These are phyloP conservation scores for Aureobasidium sp. DNA, from an alignment of 2,329 filamentous ascomycete species.

Conservation along the genomic window DNA sequence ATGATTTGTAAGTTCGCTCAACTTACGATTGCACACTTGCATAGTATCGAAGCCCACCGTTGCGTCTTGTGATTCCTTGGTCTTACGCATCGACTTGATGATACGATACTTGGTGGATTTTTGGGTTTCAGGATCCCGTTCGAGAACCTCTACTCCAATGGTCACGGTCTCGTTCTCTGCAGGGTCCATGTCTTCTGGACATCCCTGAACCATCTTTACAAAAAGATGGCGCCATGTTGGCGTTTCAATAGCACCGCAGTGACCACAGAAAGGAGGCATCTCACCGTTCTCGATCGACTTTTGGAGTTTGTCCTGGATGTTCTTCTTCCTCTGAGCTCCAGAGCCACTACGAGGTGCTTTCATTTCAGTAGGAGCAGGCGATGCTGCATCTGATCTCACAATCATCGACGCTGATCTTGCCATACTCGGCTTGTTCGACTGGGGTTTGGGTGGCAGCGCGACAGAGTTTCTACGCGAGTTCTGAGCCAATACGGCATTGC, in stretches of 20 bases:
- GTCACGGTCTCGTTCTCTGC: conserved; percentile 67
- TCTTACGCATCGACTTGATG: conserved; percentile 68
- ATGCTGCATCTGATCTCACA: conserved; percentile 29
- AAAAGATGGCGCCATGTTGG: conserved; percentile 94
- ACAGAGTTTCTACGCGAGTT: conserved; percentile 29
- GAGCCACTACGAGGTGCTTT: conserved; percentile 33
- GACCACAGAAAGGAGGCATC: conserved; percentile 81
- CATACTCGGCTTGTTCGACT: conserved; percentile 8
- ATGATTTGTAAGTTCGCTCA: not conserved
- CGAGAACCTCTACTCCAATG: conserved; percentile 64
- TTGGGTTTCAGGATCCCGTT: conserved; percentile 53
- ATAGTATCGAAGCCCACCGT: conserved; percentile 56
- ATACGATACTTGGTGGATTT: conserved; percentile 63
- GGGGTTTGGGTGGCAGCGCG: conserved; percentile 27
- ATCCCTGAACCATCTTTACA: conserved; percentile 65
- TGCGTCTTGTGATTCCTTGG: conserved; percentile 22
- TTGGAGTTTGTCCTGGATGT: conserved; percentile 51
- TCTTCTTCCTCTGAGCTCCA: conserved; percentile 60
- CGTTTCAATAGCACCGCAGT: conserved; percentile 92
- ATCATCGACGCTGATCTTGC: conserved; percentile 10
- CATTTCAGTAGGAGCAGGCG: conserved; percentile 30
- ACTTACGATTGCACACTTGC: conserved; percentile 80
- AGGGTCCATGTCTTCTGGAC: conserved; percentile 62
- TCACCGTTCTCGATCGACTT: conserved; percentile 65
- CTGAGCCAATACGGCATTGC: conserved; percentile 17